These are phyloP conservation scores for Aspergillus sclerotiicarbonarius DNA, from an alignment of 495 filamentous ascomycete genomes.

Conservation along the genomic window DNA sequence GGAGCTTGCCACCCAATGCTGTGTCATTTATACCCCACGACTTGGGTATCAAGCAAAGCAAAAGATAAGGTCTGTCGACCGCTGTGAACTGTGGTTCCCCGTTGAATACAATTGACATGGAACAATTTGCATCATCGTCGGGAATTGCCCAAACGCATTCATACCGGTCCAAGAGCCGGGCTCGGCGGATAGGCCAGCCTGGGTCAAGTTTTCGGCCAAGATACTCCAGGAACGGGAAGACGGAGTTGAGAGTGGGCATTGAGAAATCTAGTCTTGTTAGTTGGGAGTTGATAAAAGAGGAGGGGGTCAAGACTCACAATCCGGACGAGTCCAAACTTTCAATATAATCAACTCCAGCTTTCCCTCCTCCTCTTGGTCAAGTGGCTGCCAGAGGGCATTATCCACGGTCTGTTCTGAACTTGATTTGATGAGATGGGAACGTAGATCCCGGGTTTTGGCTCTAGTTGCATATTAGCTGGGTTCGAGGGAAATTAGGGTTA, in stretches of 20 bases:
- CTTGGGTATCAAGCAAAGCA: too few relatives aligned
- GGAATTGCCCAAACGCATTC: too few relatives aligned
- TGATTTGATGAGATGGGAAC: background rate
- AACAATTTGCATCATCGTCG: too few relatives aligned
- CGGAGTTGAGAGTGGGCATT: background rate
- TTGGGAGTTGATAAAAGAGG: too few relatives aligned
- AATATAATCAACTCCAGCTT: background rate
- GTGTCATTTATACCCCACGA: too few relatives aligned
- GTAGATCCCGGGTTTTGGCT: background rate
- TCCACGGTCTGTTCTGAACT: background rate
- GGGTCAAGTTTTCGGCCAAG: background rate
- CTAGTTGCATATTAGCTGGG: background rate
- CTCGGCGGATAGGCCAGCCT: too few relatives aligned
- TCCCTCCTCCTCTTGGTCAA: background rate
- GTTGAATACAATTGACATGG: too few relatives aligned
- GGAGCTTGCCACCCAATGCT: too few relatives aligned
- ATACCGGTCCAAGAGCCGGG: too few relatives aligned
- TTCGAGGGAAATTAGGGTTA: background rate
- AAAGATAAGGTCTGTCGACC: too few relatives aligned
- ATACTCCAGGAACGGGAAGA: background rate
- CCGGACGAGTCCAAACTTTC: background rate
- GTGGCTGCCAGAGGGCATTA: background rate
- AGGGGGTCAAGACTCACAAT: background rate
- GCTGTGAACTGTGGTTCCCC: too few relatives aligned
- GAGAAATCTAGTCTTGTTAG: too few relatives aligned